Evolutionary conservation across 2,329 filamentous ascomycete genomes (phyloP).

Genomic region (Colletotrichum tropicicola): DNA sequence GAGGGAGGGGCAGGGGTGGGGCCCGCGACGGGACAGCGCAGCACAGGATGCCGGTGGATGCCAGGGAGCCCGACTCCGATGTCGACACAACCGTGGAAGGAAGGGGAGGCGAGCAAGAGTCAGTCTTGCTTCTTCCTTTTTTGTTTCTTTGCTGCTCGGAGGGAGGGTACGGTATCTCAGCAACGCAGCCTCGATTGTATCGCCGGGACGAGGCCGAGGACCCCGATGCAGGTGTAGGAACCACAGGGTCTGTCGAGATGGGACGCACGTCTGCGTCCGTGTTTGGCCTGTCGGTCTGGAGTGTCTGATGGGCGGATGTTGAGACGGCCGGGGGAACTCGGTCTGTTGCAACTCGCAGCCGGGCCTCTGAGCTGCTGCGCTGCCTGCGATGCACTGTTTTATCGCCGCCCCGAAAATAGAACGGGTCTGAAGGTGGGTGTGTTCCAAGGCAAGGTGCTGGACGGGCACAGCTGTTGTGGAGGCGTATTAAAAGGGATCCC

Average conservation of each 20-base stretch:
- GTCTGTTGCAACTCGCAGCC: constrained; percentile 11
- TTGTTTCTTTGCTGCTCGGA: too few species aligned
- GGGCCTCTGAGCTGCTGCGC: neutral
- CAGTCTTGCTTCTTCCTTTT: too few species aligned
- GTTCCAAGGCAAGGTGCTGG: neutral
- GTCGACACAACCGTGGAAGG: neutral
- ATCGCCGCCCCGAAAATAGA: constrained; percentile 30
- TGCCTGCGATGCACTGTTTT: constrained; percentile 23
- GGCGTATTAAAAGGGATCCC: constrained; percentile 21
- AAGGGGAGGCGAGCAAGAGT: neutral
- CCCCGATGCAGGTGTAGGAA: too few species aligned
- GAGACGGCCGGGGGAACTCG: constrained; percentile 21
- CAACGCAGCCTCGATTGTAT: too few species aligned
- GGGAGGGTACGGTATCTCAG: too few species aligned
- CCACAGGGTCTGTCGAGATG: constrained; percentile 23
- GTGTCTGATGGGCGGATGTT: constrained; percentile 23
- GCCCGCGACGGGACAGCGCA: constrained; percentile 3
- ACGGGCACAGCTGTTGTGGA: constrained; percentile 20
- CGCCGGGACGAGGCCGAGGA: neutral
- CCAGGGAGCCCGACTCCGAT: constrained; percentile 11
- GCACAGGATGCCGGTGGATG: neutral
- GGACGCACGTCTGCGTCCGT: too few species aligned
- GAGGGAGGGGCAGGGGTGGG: neutral
- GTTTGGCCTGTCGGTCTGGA: constrained; percentile 14
- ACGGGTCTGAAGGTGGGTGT: constrained; percentile 6